Evolutionary conservation across 345 rosid genomes (phyloP).

Genomic region (Gossypium raimondii): DNA sequence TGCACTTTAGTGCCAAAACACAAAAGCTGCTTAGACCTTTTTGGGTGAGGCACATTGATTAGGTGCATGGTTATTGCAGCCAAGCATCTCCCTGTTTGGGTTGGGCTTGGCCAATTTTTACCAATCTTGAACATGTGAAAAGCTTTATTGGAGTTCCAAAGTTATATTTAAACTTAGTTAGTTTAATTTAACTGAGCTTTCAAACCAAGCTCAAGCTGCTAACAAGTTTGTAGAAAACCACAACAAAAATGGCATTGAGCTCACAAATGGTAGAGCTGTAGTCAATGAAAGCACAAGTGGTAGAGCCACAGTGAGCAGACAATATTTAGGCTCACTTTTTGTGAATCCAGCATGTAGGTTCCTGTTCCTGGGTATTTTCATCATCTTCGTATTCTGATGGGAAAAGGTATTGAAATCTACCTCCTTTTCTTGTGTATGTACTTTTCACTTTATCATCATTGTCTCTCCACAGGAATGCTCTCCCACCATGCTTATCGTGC

Average conservation of each 20-base stretch:
- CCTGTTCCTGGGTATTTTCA: not conserved
- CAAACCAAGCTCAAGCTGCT: not conserved
- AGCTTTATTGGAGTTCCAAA: not conserved
- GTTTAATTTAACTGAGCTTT: not conserved
- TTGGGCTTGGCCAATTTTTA: not conserved
- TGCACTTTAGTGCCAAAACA: not conserved
- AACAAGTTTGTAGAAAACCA: not conserved
- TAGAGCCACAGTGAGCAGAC: not conserved
- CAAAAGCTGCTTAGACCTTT: not conserved
- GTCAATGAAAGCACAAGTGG: not conserved
- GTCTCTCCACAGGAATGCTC: conserved; percentile 52
- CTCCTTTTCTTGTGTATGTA: not conserved
- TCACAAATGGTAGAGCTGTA: not conserved
- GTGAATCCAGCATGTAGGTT: not conserved
- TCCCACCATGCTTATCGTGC: conserved; percentile 66
- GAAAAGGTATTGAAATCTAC: not conserved
- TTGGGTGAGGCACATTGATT: no score
- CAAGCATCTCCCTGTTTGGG: not conserved
- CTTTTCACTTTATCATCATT: conserved; percentile 10
- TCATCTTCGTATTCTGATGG: not conserved
- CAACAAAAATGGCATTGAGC: not conserved
- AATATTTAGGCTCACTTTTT: not conserved
- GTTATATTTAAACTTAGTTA: not conserved
- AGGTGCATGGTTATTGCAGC: not conserved
- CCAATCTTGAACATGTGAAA: not conserved